Conservation (phyloP, 2,329 filamentous ascomycete genomes). For the Cucurbitaria berberidis region DNA sequence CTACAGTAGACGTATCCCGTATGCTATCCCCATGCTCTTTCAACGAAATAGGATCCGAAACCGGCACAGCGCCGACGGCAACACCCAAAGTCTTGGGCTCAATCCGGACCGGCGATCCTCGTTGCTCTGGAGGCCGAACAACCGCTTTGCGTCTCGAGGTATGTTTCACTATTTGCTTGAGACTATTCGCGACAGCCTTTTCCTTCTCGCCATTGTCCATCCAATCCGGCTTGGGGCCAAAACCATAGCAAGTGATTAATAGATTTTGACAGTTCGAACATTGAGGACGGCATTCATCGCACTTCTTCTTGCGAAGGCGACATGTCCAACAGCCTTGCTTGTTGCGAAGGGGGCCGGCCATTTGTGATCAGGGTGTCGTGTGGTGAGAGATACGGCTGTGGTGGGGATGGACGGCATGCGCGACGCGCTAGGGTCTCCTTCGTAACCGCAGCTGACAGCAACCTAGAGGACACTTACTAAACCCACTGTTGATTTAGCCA, state of each 20-base stretch:
- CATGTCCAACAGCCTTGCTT: constrained; percentile 64
- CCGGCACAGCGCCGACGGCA: neutral
- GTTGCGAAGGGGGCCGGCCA: neutral
- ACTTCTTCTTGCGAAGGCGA: constrained; percentile 66
- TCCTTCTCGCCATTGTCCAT: constrained; percentile 1
- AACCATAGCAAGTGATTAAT: neutral
- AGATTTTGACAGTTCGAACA: constrained; percentile 45
- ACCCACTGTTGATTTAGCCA: too few species aligned
- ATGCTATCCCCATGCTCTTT: neutral
- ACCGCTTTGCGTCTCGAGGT: neutral
- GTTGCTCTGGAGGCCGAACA: neutral
- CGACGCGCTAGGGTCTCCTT: too few species aligned
- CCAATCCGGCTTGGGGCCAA: neutral
- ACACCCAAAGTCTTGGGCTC: neutral
- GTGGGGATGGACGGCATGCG: too few species aligned
- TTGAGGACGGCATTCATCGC: constrained; percentile 60
- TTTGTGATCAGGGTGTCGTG: neutral
- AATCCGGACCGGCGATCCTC: neutral
- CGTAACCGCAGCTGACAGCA: too few species aligned
- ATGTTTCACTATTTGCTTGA: neutral
- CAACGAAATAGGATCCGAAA: neutral
- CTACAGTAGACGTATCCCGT: neutral
- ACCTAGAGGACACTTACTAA: too few species aligned
- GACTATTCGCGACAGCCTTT: neutral
- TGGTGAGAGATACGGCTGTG: neutral